Evolutionary conservation across 306 rosid genomes (phyloP), one percentile per base, ranked within the genome.

Genomic region (Medicago arabica): DNA sequence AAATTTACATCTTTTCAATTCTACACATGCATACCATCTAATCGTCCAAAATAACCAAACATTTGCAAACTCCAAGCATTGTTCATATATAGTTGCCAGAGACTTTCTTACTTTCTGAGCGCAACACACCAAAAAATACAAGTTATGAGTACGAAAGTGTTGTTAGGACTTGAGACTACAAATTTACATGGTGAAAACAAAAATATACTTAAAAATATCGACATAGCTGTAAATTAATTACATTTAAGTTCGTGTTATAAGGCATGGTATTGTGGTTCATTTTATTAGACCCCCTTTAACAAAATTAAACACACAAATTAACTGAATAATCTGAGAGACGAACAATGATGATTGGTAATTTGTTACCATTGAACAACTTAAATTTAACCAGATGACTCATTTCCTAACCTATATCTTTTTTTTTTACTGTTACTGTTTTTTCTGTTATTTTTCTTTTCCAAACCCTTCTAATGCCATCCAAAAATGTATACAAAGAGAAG

Each of bases 11-110:
- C 51, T 68, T 81, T 76, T 34, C 7, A 34, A 34, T 34, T 41
- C 60, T 10, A 53, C 8, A 23, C 7, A 40, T 38, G 68, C 67
- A 53, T 28, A 6, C 40, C 62, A 53, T 19, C 18, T 55, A 28
- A 62, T 47, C 72, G 69, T 75, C 58, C 72, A 68, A 60, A 60
- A 47, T 38, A 34, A 69, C 74, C 40, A 75, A 60, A 60, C 12
- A 40, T 18, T 53, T 40, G 21, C 39, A 46, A 49, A 44, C 39
- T 55, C 38, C 70, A 58, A 46, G 34, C 38, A 44, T 16, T 25
- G 46, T 34, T 25, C 28, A 58, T 31, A 68, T 19, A 28, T 70
- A 23, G 51, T 69, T 59, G 57, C 51, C 11, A 40, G 49, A 49
- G 50, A n/a, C 28, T 49, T 75, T 4, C 66, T 62, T 54, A 69